phyloP scores from a whole-genome alignment of 2,329 filamentous ascomycete species.

The Monosporascus sp. region DNA sequence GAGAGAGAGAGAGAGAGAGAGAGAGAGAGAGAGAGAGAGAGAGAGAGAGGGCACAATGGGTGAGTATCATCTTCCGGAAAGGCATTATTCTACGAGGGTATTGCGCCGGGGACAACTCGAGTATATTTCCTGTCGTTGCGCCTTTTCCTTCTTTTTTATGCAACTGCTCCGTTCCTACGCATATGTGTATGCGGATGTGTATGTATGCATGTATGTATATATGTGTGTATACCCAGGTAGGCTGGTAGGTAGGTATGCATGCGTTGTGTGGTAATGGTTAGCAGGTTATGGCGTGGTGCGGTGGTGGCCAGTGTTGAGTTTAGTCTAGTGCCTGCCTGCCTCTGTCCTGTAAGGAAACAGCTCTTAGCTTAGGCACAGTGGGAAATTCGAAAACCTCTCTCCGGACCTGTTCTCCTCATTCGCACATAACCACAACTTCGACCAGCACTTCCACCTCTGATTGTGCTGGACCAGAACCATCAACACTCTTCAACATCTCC shows the following conservation, averaged over 20 bases:
- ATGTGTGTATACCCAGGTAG: neutral
- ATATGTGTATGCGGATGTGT: slow-evolving; percentile 1
- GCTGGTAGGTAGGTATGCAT: neutral
- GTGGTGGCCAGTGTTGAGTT: neutral
- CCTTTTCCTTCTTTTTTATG: neutral
- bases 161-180: neutral
- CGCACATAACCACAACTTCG: slow-evolving; percentile 15
- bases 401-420: slow-evolving; percentile 20
- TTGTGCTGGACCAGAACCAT: slow-evolving; percentile 15
- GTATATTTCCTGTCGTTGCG: neutral
- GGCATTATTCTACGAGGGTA: too few relatives aligned
- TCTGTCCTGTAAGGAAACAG: neutral
- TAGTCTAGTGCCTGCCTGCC: neutral
- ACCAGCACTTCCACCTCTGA: slow-evolving; percentile 11
- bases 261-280: neutral
- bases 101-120: too few relatives aligned
- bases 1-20: too few relatives aligned
- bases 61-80: neutral
- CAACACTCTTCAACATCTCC: slow-evolving; percentile 17
- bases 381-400: slow-evolving; percentile 1
- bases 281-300: neutral
- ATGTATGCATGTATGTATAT: slow-evolving; percentile 5
- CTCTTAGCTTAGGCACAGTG: neutral
- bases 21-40: too few relatives aligned
- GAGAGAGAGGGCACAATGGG: neutral